phyloP scores from a whole-genome alignment of 495 filamentous ascomycete species.

The Podospora fimiseda region DNA sequence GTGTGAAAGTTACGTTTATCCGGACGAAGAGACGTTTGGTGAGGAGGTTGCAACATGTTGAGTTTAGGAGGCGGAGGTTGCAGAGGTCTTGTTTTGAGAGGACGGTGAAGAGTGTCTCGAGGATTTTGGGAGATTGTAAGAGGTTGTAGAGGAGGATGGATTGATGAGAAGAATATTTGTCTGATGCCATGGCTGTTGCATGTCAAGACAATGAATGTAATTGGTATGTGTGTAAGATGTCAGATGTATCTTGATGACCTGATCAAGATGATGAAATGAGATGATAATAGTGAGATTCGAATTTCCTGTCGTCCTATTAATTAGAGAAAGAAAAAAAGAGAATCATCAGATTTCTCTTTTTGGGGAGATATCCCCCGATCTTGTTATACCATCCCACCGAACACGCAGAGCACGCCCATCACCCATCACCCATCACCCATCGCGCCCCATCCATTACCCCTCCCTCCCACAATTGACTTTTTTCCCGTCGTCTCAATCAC shows the following conservation, averaged over 20 bases:
- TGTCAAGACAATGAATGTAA: slow-evolving; percentile 22
- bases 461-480: not conserved
- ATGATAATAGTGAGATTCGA: not conserved
- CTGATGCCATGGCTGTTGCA: slow-evolving; percentile 44
- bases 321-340: not conserved
- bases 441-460: not conserved
- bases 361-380: not conserved
- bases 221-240: not conserved
- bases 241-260: not conserved
- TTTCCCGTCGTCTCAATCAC: too few species aligned
- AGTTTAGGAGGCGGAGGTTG: slow-evolving; percentile 43
- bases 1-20: slow-evolving; percentile 58
- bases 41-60: slow-evolving; percentile 46
- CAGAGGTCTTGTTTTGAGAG: slow-evolving; percentile 45
- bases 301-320: not conserved
- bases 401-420: not conserved
- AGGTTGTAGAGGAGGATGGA: too few species aligned
- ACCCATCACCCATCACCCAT: not conserved
- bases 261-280: not conserved
- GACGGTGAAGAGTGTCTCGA: slow-evolving; percentile 44
- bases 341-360: not conserved
- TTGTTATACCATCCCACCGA: not conserved
- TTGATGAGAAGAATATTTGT: slow-evolving; percentile 39
- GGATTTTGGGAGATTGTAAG: slow-evolving; percentile 46
- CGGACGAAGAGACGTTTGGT: slow-evolving; percentile 48